Evolutionary conservation across 2,329 filamentous ascomycete genomes (phyloP), one percentile per base, ranked within the genome.

Genomic region (Stromatinia cepivora): DNA sequence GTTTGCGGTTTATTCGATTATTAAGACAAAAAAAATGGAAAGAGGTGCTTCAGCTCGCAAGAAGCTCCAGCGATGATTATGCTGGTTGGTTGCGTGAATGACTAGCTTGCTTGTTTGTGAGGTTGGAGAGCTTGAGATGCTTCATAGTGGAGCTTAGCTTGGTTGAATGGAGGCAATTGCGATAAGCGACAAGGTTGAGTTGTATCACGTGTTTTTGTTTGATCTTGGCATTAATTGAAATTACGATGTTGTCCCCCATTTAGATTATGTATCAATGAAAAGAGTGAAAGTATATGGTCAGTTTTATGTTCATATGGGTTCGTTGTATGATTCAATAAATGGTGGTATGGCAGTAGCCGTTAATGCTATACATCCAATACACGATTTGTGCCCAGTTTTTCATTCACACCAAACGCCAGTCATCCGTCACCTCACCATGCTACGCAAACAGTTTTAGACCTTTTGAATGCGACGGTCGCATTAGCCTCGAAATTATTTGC

Each of bases 161-260:
- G 54, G 28, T 56, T 58, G 42, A 67, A 59, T 68, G 61, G 64
- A 65, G 65, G 66, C 57, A 71, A 62, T 66, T 69, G 61, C 70
- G 70, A 71, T 70, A 71, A 71, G 70, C 69, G 70, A 71, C 53
- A 53, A 59, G 53, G 53, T 53, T 45, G 64, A 22, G 1, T 28
- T 8, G 1, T 6, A 28, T 64, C 61, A 64, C 61, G 61, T 64
- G 61, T 15, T 11, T 4, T 4, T 1, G 8, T 2, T 22, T 25
- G 6, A 11, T 36, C 46, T 50, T 64, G 61, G 61, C 61, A n/a
- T 25, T n/a, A 42, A 64, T 5, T 22, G 20, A 10, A 36, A 59
- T 25, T 20, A n/a, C 20, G 28, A 34, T 50, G 45, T 7, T 36
- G 11, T 52, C 45, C n/a, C 9, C 52, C 22, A 63, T 17, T 50